These are phyloP conservation scores for Tagetes erecta DNA, from an alignment of 129 eudicot genomes.

Conservation along the genomic window DNA sequence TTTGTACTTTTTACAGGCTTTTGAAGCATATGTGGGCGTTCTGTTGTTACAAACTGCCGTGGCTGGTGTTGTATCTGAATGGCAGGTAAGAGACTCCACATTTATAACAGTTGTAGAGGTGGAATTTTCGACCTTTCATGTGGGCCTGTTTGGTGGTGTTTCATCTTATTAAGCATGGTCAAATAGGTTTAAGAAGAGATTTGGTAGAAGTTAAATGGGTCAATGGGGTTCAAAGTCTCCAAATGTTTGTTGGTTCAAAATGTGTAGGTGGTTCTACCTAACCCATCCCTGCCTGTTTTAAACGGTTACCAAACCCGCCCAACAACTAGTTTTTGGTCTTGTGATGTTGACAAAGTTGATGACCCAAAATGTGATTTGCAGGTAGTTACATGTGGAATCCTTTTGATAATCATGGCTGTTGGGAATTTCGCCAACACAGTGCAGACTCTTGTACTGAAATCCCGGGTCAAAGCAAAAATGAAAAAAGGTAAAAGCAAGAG, in stretches of 20 bases:
- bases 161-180: background rate
- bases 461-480: slow-evolving; percentile 85
- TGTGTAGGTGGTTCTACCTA: background rate
- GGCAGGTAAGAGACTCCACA: slow-evolving; percentile 61
- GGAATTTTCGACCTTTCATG: background rate
- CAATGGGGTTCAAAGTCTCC: background rate
- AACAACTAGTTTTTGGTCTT: background rate
- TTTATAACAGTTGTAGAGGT: background rate
- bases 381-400: slow-evolving; percentile 80
- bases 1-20: slow-evolving; percentile 51
- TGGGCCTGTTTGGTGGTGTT: background rate
- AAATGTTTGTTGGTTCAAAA: background rate
- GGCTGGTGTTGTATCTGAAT: slow-evolving; percentile 65
- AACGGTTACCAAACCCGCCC: background rate
- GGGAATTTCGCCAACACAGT: slow-evolving; percentile 94
- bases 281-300: background rate
- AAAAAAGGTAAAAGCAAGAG: slow-evolving; percentile 71
- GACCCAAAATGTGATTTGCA: slow-evolving; percentile 27
- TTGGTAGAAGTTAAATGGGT: background rate
- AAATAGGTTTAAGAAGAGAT: background rate
- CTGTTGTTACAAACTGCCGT: slow-evolving; percentile 75
- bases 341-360: background rate
- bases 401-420: slow-evolving; percentile 81
- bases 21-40: slow-evolving; percentile 85
- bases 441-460: slow-evolving; percentile 75